These are phyloP conservation scores for Chrysoporthe austroafricana DNA, from an alignment of 2,329 filamentous ascomycete genomes.

Conservation along the genomic window DNA sequence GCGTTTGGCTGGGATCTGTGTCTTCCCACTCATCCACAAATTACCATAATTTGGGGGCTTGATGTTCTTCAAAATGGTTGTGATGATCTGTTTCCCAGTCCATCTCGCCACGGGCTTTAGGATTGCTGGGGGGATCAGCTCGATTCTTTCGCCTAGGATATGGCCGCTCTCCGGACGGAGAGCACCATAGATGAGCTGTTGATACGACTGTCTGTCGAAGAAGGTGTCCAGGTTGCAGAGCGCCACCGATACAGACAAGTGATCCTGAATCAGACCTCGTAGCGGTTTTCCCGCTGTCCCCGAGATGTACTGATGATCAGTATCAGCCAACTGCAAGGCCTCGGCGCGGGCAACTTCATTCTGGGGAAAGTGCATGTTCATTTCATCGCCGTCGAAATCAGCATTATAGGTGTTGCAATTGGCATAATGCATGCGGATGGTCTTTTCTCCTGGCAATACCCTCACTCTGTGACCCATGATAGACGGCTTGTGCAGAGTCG, in stretches of 20 bases:
- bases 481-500: constrained; percentile 95
- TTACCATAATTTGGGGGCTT: constrained; percentile 75
- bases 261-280: constrained; percentile 96
- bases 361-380: constrained; percentile 99
- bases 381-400: constrained; percentile 98
- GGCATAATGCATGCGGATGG: constrained; percentile 98
- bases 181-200: constrained; percentile 90
- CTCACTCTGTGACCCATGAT: constrained; percentile 98
- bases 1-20: constrained; percentile 74
- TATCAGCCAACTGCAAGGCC: constrained; percentile 90
- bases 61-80: constrained; percentile 91
- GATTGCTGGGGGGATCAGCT: constrained; percentile 79
- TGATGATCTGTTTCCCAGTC: constrained; percentile 97
- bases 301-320: constrained; percentile 95
- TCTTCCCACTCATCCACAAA: constrained; percentile 78
- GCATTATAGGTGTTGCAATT: constrained; percentile 99
- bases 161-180: constrained; percentile 89
- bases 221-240: constrained; percentile 91
- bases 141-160: constrained; percentile 79
- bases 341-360: constrained; percentile 94
- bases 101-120: constrained; percentile 81
- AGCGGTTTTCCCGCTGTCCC: constrained; percentile 92
- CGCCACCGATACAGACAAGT: constrained; percentile 91
- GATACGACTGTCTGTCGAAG: constrained; percentile 85
- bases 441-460: constrained; percentile 92